phyloP scores from a whole-genome alignment of 2,329 filamentous ascomycete species.

The Fusarium robinianum region DNA sequence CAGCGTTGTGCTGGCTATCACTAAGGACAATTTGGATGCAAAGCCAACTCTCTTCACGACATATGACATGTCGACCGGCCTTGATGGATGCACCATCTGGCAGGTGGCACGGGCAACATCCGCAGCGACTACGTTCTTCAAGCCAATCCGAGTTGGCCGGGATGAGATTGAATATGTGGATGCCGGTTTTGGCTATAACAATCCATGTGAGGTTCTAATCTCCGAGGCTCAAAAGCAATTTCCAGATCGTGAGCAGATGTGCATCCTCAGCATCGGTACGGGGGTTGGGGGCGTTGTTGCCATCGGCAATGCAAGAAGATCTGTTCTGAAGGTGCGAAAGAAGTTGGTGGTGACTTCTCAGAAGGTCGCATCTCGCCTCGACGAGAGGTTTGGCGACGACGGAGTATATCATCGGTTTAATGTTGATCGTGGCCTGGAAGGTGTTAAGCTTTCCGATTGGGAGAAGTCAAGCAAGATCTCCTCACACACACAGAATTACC shows the following conservation, averaged over 20 bases:
- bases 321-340: conserved; percentile 1
- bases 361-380: neutral
- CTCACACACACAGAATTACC: conserved; percentile 29
- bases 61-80: conserved; percentile 28
- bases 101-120: conserved; percentile 39
- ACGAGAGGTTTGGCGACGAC: conserved; percentile 21
- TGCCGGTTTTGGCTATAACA: conserved; percentile 40
- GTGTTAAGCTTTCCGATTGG: conserved; percentile 35
- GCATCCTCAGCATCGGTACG: conserved; percentile 3
- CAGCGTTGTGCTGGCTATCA: conserved; percentile 36
- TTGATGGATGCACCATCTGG: conserved; percentile 36
- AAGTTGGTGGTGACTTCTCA: conserved; percentile 1
- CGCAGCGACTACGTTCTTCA: conserved; percentile 38
- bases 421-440: conserved; percentile 35
- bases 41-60: conserved; percentile 36
- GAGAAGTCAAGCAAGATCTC: conserved; percentile 29
- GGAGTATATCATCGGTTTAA: conserved; percentile 35
- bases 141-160: conserved; percentile 35
- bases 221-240: conserved; percentile 35
- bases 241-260: conserved; percentile 12
- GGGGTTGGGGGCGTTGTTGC: neutral
- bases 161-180: conserved; percentile 38
- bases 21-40: conserved; percentile 36
- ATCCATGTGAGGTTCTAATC: conserved; percentile 39
- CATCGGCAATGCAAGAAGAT: neutral